Evolutionary conservation across 768 basidiomycete species (phyloP), one percentile per base, ranked within the genome.

Genomic region (Podaxis rugospora): DNA sequence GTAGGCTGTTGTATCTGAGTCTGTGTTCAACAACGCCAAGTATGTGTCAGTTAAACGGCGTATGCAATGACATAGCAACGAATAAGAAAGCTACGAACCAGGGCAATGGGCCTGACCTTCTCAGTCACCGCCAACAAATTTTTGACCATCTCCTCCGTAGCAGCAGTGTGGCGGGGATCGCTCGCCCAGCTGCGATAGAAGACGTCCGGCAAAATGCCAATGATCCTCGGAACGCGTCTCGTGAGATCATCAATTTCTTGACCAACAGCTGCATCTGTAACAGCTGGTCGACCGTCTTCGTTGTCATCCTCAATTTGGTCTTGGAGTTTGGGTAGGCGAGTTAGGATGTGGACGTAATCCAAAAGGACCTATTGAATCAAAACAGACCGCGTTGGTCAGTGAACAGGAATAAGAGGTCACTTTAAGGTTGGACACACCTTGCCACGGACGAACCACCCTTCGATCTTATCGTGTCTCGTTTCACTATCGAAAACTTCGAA

Each of bases 391-490:
- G 32, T 39, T 35, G 6, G 37, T 54, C 7, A 39, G 37, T 9
- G 13, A 23, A n/a, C 21, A 28, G 54, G 40, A 18, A 3, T 7
- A 3, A 10, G 13, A 59, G 52, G 44, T 7, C 46, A 36, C 51
- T 63, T 54, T 66, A 58, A 60, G 63, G n/a, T 28, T 50, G 28
- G 51, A 65, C 27, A 56, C 65, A 90, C 93, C 82, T 95, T 89
- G 55, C 95, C 95, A 37, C 90, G 87, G 37, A 84, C 79, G 66
- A 88, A 81, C 95, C 95, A 97, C 7, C 85, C 85, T 46, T 84
- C 84, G 9, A 95, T 67, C 59, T 73, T 74, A 40, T 74, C 74
- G 28, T 69, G 65, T 40, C 79, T 78, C 10, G 80, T 81, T 23
- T 76, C 68, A 23, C 53, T 65, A 32, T 71, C 77, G 65, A 98